phyloP scores from a whole-genome alignment of 768 basidiomycete species.

The Leccinellum albellum region DNA sequence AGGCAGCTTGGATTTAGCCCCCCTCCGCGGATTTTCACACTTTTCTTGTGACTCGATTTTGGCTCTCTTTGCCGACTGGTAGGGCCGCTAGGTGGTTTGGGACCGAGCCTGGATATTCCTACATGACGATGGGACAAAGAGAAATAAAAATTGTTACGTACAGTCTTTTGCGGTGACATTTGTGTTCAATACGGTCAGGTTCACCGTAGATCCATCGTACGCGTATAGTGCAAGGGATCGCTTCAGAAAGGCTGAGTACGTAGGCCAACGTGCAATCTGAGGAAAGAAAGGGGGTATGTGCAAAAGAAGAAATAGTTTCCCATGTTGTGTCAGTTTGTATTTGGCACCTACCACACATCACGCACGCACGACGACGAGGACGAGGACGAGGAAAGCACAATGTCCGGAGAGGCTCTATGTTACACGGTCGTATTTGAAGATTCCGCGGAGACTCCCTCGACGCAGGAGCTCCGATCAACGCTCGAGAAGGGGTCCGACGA shows the following conservation, averaged over 20 bases:
- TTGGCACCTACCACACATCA: too few species aligned
- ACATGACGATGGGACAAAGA: not conserved
- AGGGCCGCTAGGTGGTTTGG: too few species aligned
- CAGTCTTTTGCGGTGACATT: too few species aligned
- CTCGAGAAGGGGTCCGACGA: constrained; percentile 97
- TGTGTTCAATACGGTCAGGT: too few species aligned
- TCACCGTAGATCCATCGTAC: too few species aligned
- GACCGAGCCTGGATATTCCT: not conserved
- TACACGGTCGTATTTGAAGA: constrained; percentile 80
- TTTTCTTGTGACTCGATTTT: not conserved
- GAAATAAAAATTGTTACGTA: too few species aligned
- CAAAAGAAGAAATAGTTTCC: too few species aligned
- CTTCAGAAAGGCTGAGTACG: too few species aligned
- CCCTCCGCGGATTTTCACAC: not conserved
- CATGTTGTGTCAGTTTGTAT: too few species aligned
- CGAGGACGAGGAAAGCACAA: constrained; percentile 14
- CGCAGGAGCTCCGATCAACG: constrained; percentile 73
- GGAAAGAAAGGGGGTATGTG: too few species aligned
- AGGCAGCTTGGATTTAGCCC: not conserved
- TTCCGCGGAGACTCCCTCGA: constrained; percentile 69
- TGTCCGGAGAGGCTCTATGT: constrained; percentile 58
- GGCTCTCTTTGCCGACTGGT: not conserved
- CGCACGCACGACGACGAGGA: constrained; percentile 1
- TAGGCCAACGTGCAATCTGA: too few species aligned
- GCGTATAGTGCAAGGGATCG: too few species aligned